Evolutionary conservation across 345 rosid genomes (phyloP).

Genomic region (Carallia pectinifolia): DNA sequence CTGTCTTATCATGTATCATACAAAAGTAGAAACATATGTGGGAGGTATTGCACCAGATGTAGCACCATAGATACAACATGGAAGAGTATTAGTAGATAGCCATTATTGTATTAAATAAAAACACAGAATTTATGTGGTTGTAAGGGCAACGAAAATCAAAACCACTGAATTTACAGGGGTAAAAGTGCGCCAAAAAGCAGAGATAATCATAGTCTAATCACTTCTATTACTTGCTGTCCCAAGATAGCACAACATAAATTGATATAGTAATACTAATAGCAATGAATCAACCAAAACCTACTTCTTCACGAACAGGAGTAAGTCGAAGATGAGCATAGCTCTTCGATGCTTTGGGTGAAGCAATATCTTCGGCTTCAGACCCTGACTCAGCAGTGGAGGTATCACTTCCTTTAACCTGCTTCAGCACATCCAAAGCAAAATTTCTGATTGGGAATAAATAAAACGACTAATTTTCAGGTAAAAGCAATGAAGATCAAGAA

Average conservation of each 20-base stretch:
- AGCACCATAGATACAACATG: no score
- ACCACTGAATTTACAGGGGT: no score
- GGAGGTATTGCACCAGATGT: no score
- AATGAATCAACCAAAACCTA: constrained; percentile 26
- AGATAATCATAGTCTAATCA: no score
- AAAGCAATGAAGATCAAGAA: constrained; percentile 6
- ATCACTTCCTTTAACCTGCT: constrained; percentile 88
- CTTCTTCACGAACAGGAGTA: constrained; percentile 99
- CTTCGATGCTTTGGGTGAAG: constrained; percentile 84
- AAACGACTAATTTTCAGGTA: neutral
- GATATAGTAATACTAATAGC: constrained; percentile 1
- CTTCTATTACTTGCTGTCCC: no score
- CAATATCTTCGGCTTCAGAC: constrained; percentile 92
- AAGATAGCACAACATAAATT: neutral
- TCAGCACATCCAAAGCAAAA: constrained; percentile 17
- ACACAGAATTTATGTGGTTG: no score
- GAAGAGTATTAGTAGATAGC: no score
- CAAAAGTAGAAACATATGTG: no score
- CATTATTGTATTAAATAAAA: no score
- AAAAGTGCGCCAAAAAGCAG: no score
- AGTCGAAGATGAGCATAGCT: constrained; percentile 77
- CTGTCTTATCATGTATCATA: no score
- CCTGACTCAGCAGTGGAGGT: constrained; percentile 99
- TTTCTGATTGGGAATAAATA: neutral
- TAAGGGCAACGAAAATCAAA: no score